These are phyloP conservation scores for Amoeboaphelidium occidentale DNA, from an alignment of 371 early-diverging fungal species.

Conservation along the genomic window DNA sequence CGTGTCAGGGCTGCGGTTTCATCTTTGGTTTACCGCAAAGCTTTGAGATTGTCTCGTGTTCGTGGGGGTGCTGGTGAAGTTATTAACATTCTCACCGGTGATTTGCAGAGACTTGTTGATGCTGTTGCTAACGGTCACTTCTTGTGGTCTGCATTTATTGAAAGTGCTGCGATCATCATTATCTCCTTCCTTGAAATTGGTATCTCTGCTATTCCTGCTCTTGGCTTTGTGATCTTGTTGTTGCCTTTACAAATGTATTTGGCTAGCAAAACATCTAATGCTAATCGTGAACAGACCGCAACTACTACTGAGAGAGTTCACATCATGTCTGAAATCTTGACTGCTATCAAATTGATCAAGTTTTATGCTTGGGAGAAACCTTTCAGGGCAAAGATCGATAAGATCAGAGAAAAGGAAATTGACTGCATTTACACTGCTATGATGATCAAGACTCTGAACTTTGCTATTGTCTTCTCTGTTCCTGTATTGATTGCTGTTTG, in stretches of 20 bases:
- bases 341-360: slow-evolving; percentile 45
- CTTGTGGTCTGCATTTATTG: slow-evolving; percentile 36
- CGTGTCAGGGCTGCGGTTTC: slow-evolving; percentile 31
- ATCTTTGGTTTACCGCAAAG: slow-evolving; percentile 38
- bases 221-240: slow-evolving; percentile 22
- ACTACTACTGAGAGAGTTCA: slow-evolving; percentile 31
- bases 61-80: slow-evolving; percentile 34
- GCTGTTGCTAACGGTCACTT: slow-evolving; percentile 35
- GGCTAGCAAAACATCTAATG: slow-evolving; percentile 17
- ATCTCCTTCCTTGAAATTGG: slow-evolving; percentile 24
- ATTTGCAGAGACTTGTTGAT: slow-evolving; percentile 22
- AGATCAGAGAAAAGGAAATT: slow-evolving; percentile 23
- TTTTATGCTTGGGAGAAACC: slow-evolving; percentile 44
- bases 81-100: slow-evolving; percentile 13
- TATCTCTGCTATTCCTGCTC: slow-evolving; percentile 22
- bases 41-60: slow-evolving; percentile 26
- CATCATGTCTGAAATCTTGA: slow-evolving; percentile 37
- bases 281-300: slow-evolving; percentile 13
- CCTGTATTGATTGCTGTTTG: slow-evolving; percentile 25
- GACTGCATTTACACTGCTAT: slow-evolving; percentile 15
- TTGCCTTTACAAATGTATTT: slow-evolving; percentile 33
- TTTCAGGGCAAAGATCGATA: slow-evolving; percentile 20
- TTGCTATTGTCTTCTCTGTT: slow-evolving; percentile 29
- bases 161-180: slow-evolving; percentile 20
- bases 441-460: slow-evolving; percentile 21